Percentiles rank a stretch among this genome's conserved stretches.
These are phyloP conservation scores for Pythium plurisporium DNA, from an alignment of 352 stramenopile genomes.

Conservation along the genomic window DNA sequence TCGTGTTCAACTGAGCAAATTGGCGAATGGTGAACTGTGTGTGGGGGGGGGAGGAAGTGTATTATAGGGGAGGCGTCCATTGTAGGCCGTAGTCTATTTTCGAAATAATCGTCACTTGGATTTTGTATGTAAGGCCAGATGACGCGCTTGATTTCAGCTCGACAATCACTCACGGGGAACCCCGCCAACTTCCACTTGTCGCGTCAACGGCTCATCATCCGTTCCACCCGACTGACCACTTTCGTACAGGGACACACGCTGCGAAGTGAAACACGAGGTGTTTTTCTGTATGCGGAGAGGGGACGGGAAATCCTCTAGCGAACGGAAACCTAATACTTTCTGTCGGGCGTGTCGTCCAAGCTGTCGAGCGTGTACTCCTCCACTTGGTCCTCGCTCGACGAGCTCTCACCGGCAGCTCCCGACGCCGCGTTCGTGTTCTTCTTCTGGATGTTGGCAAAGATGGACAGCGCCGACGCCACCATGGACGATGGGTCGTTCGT, in stretches of 20 bases:
- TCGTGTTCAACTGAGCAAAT: neutral
- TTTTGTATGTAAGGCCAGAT: neutral
- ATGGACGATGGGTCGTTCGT: constrained; percentile 83
- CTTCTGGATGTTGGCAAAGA: constrained; percentile 88
- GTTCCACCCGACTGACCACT: too few species aligned
- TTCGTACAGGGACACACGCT: too few species aligned
- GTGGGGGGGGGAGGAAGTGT: neutral
- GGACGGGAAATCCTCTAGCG: too few species aligned
- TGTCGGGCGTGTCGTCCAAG: constrained; percentile 25
- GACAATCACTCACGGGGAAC: constrained; percentile 19
- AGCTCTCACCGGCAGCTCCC: constrained; percentile 1
- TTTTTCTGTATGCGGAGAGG: too few species aligned
- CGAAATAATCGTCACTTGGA: neutral
- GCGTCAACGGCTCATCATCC: neutral
- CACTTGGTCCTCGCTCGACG: constrained; percentile 18
- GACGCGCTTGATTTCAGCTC: neutral
- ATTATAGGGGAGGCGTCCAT: neutral
- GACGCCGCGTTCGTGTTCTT: constrained; percentile 36
- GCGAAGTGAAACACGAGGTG: too few species aligned
- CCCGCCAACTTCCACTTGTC: neutral
- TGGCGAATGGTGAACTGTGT: neutral
- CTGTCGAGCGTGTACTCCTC: constrained; percentile 69
- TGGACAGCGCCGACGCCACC: constrained; percentile 85
- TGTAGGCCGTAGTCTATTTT: neutral
- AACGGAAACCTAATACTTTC: constrained; percentile 14